Evolutionary conservation across 352 stramenopile genomes (phyloP), one percentile per base, ranked within the genome.

Genomic region (Phytophthora constricta): DNA sequence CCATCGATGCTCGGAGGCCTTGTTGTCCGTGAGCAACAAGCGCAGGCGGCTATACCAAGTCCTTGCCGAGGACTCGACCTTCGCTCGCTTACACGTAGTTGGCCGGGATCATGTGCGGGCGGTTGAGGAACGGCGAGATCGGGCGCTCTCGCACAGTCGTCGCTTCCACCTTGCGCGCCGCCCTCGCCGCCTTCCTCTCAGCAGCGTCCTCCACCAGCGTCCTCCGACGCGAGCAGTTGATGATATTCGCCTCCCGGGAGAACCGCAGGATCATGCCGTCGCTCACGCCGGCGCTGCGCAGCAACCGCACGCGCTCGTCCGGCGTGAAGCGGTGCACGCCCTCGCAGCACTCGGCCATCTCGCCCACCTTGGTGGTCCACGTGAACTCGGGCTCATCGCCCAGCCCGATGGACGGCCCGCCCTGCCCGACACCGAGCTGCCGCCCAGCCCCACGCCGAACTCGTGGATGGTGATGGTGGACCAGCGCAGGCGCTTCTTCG

Each of bases 221-320:
- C 41, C 76, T 74, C 47, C 79, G 63, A 5, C 81, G 77, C 17
- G 81, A 89, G 58, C 69, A 66, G 41, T 87, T 79, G 52, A 87
- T 89, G 65, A 89, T 89, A 65, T 84, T 87, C 0, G 81, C 75
- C 65, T 89, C 78, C 5, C 81, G 68, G 26, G 81, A 84, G 74
- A 85, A 87, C 19, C 81, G 81, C 60, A 86, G 65, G 69, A 89
- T 89, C 70, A 89, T 89, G 28, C 77, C 81, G 22, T 89, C 81
- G 51, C 72, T 85, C 53, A 87, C 79, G 27, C 80, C 80, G 0
- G 76, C 78, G 39, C 53, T 56, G 43, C 84, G 74, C 28, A 89
- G 65, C 66, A 89, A 57, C 13, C 65, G 76, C 59, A 84, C 73
- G 39, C 80, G 77, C 56, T 89, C 73, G 17, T 87, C 68, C 4